These are phyloP conservation scores for Colletotrichum tabaci DNA, from an alignment of 2,329 filamentous ascomycete genomes.

Conservation along the genomic window DNA sequence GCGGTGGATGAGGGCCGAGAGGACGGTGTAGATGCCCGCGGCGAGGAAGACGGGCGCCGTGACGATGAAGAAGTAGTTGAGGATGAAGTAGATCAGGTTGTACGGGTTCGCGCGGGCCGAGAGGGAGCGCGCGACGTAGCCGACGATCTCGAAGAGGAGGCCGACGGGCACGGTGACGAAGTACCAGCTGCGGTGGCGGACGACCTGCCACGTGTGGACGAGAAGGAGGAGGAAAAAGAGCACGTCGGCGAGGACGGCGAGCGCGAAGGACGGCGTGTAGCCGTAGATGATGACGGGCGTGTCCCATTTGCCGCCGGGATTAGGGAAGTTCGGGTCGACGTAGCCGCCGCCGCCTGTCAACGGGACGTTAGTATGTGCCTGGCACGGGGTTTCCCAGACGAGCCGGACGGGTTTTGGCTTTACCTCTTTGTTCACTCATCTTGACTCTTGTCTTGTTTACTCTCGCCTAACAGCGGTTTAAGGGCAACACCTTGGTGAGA, in stretches of 20 bases:
- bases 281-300: constrained; percentile 66
- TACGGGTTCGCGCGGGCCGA: constrained; percentile 67
- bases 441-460: no score
- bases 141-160: constrained; percentile 63
- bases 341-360: constrained; percentile 52
- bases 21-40: constrained; percentile 69
- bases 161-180: constrained; percentile 62
- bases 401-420: constrained; percentile 3
- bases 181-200: constrained; percentile 60
- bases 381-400: background rate
- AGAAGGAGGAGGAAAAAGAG: constrained; percentile 60
- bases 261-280: constrained; percentile 62
- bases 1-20: constrained; percentile 64
- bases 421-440: constrained; percentile 38
- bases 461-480: constrained; percentile 31
- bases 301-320: constrained; percentile 61
- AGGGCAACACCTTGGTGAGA: background rate
- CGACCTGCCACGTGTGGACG: constrained; percentile 55
- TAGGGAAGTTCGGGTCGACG: constrained; percentile 67
- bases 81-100: constrained; percentile 68
- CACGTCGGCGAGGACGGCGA: constrained; percentile 58
- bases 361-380: constrained; percentile 23
- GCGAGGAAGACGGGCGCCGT: constrained; percentile 71
- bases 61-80: constrained; percentile 75
- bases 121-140: constrained; percentile 64